Evolutionary conservation across 75 land plant genomes (phyloP).

Genomic region (Cryptomeria japonica): DNA sequence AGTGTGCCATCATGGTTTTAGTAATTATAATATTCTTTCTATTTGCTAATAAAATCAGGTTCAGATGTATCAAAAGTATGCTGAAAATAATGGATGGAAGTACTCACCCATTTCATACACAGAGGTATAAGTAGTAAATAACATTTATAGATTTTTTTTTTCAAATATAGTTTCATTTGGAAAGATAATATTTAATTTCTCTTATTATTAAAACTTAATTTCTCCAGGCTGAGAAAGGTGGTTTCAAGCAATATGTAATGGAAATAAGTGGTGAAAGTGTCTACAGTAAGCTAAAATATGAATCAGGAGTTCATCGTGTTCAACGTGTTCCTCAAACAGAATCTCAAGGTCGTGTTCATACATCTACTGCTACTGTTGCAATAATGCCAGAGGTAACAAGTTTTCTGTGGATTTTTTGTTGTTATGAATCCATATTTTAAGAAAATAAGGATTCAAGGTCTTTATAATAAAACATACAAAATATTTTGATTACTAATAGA

Average conservation of each 20-base stretch:
- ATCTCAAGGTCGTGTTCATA: conserved; percentile 98
- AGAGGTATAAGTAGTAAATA: conserved; percentile 54
- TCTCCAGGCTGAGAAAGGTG: conserved; percentile 87
- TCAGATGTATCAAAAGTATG: conserved; percentile 87
- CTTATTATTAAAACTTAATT: conserved; percentile 10
- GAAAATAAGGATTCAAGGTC: too few species aligned
- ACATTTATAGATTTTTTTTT: neutral
- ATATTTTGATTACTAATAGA: too few species aligned
- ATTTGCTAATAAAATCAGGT: conserved; percentile 46
- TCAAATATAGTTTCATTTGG: neutral
- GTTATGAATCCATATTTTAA: neutral
- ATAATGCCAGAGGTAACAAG: conserved; percentile 96
- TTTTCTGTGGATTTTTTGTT: neutral
- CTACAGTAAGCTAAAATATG: conserved; percentile 96
- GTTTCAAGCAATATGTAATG: conserved; percentile 92
- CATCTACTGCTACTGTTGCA: conserved; percentile 98
- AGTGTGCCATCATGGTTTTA: neutral
- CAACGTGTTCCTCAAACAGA: conserved; percentile 99
- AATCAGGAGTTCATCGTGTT: conserved; percentile 97
- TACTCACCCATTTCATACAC: conserved; percentile 65
- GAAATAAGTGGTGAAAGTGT: conserved; percentile 95
- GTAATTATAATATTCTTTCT: conserved; percentile 1
- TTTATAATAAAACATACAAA: too few species aligned
- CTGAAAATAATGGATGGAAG: conserved; percentile 85
- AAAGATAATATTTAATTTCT: neutral